These are phyloP conservation scores for Cystobasidium tubakii DNA, from an alignment of 768 basidiomycete species.

Conservation along the genomic window DNA sequence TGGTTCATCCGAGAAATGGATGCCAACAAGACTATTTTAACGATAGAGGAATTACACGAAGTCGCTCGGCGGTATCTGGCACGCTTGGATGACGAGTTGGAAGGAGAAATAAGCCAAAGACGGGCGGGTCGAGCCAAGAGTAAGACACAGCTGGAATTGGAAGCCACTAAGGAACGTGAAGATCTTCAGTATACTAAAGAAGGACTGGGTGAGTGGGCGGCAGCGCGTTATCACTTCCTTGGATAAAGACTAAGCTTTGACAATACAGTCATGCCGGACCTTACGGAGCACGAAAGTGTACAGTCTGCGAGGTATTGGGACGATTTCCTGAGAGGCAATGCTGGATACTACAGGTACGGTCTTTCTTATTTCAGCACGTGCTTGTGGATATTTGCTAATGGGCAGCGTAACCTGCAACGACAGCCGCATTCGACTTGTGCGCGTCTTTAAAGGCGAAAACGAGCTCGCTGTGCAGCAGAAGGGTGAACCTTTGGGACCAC, in stretches of 20 bases:
- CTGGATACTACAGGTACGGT: slow-evolving; percentile 22
- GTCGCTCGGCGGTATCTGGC: neutral
- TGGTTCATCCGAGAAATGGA: slow-evolving; percentile 31
- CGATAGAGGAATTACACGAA: slow-evolving; percentile 18
- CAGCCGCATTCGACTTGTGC: slow-evolving; percentile 31
- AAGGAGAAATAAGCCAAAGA: neutral
- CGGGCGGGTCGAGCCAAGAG: slow-evolving; percentile 20
- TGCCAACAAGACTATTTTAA: neutral
- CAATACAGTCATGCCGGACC: slow-evolving; percentile 26
- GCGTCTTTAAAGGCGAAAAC: slow-evolving; percentile 22
- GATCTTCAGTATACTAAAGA: slow-evolving; percentile 25
- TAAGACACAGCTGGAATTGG: slow-evolving; percentile 30
- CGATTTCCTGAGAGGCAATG: slow-evolving; percentile 4
- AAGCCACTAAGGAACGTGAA: slow-evolving; percentile 13
- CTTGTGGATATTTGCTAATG: neutral
- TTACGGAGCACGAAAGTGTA: slow-evolving; percentile 1
- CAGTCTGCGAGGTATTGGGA: slow-evolving; percentile 21
- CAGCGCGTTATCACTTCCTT: neutral
- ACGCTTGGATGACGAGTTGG: slow-evolving; percentile 4
- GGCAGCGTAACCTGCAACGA: neutral
- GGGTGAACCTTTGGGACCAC: neutral
- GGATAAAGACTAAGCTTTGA: neutral
- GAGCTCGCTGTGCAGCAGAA: slow-evolving; percentile 10
- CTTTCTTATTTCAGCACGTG: neutral
- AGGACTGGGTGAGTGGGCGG: slow-evolving; percentile 18